These are phyloP conservation scores for Chrysoporthe puriensis DNA, from an alignment of 2,329 filamentous ascomycete species.

Conservation along the genomic window DNA sequence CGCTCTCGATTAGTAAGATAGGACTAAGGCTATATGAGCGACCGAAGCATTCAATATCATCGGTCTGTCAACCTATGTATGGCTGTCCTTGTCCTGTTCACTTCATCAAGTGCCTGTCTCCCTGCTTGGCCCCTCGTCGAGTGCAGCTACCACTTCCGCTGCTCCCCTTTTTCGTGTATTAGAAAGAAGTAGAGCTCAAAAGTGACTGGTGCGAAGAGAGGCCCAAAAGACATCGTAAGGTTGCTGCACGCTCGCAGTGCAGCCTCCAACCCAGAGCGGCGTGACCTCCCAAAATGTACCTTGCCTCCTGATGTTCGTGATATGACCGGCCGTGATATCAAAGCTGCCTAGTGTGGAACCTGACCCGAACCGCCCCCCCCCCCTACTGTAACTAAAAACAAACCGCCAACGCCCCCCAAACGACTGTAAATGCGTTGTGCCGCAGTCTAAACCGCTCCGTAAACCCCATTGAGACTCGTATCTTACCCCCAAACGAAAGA, in stretches of 20 bases:
- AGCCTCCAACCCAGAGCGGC: background rate
- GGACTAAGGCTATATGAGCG: too few relatives aligned
- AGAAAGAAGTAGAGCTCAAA: background rate
- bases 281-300: background rate
- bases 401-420: conserved; percentile 13
- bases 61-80: too few relatives aligned
- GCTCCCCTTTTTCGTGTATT: background rate
- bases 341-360: background rate
- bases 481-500: too few relatives aligned
- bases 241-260: background rate
- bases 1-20: too few relatives aligned
- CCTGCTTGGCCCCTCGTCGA: background rate
- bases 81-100: too few relatives aligned
- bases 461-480: too few relatives aligned
- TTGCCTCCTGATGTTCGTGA: conserved; percentile 1
- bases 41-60: too few relatives aligned
- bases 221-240: background rate
- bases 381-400: background rate
- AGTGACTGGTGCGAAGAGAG: background rate
- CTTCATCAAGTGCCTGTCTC: too few relatives aligned
- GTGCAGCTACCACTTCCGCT: background rate
- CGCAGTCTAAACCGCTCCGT: conserved; percentile 12
- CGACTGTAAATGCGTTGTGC: conserved; percentile 11
- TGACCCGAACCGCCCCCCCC: background rate
- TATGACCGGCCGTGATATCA: conserved; percentile 5